Percentiles rank a stretch among this genome's conserved stretches.
phyloP scores from a whole-genome alignment of 495 filamentous ascomycete species.

The Aspergillus bertholletiae region DNA sequence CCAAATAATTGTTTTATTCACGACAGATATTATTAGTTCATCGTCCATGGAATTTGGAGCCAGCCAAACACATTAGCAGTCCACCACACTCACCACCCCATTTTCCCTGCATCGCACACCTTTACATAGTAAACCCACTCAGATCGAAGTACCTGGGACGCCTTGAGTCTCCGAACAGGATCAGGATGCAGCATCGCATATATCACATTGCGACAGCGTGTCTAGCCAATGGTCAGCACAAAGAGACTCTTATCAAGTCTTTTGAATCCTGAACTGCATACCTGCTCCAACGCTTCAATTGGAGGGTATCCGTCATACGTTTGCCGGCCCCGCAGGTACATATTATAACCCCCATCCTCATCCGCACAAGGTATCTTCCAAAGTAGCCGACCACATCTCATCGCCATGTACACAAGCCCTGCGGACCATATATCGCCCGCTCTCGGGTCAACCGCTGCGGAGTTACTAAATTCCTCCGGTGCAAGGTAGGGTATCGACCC shows the following conservation, averaged over 20 bases:
- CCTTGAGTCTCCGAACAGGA: slow-evolving; percentile 69
- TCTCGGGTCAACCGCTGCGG: slow-evolving; percentile 73
- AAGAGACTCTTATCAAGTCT: background rate
- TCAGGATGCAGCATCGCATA: slow-evolving; percentile 92
- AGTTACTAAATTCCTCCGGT: slow-evolving; percentile 78
- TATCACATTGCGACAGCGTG: slow-evolving; percentile 81
- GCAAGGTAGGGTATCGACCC: slow-evolving; percentile 67
- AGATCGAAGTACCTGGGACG: slow-evolving; percentile 82
- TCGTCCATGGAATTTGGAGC: too few species aligned
- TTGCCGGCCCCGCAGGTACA: slow-evolving; percentile 75
- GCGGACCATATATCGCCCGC: slow-evolving; percentile 94
- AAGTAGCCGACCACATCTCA: slow-evolving; percentile 83
- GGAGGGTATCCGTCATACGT: slow-evolving; percentile 85
- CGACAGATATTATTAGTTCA: too few species aligned
- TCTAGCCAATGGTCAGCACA: background rate
- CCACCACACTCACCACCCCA: slow-evolving; percentile 43
- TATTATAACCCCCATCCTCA: slow-evolving; percentile 85
- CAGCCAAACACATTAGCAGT: background rate
- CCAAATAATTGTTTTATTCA: too few species aligned
- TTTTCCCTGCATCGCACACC: slow-evolving; percentile 81
- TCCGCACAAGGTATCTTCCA: slow-evolving; percentile 85
- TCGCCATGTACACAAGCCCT: slow-evolving; percentile 94
- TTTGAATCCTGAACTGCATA: slow-evolving; percentile 43
- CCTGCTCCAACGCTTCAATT: slow-evolving; percentile 83
- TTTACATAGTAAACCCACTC: slow-evolving; percentile 89